phyloP scores from a whole-genome alignment of 495 filamentous ascomycete species.

The Podospora didyma region DNA sequence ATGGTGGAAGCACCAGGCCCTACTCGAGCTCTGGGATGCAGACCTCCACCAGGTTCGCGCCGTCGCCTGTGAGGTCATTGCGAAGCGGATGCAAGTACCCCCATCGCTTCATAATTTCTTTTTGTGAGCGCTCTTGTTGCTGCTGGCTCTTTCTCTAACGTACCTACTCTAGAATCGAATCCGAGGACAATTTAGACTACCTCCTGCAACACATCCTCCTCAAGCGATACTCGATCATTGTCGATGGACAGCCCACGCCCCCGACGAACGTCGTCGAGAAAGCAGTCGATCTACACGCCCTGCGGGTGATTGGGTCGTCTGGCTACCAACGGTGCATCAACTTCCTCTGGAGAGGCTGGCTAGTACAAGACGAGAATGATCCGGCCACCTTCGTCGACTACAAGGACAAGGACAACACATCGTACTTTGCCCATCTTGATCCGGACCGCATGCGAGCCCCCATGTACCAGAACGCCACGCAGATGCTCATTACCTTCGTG shows the following conservation, averaged over 20 bases:
- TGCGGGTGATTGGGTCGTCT: constrained; percentile 79
- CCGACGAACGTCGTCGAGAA: constrained; percentile 86
- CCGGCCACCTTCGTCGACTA: constrained; percentile 83
- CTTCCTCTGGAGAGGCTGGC: constrained; percentile 92
- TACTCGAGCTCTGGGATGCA: constrained; percentile 84
- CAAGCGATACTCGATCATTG: constrained; percentile 80
- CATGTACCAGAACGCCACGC: constrained; percentile 83
- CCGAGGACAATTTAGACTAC: constrained; percentile 69
- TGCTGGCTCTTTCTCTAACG: too few species aligned
- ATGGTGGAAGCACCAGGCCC: constrained; percentile 84
- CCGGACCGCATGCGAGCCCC: constrained; percentile 92
- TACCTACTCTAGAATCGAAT: constrained; percentile 60
- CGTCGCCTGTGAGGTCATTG: constrained; percentile 86
- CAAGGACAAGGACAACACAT: constrained; percentile 65
- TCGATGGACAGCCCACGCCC: constrained; percentile 63
- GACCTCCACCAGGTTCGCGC: constrained; percentile 76
- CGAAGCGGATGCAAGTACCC: constrained; percentile 71
- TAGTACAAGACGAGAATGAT: constrained; percentile 89
- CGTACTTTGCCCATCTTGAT: constrained; percentile 77
- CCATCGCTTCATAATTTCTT: neutral
- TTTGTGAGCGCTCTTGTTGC: too few species aligned
- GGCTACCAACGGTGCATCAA: constrained; percentile 93
- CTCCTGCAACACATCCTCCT: constrained; percentile 80
- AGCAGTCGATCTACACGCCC: constrained; percentile 86
- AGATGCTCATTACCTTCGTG: constrained; percentile 75